A percentile compares a stretch with the other conserved stretches of the same genome.
phyloP scores from a whole-genome alignment of 164 flowering plant genomes.

The Tinospora cordifolia region DNA sequence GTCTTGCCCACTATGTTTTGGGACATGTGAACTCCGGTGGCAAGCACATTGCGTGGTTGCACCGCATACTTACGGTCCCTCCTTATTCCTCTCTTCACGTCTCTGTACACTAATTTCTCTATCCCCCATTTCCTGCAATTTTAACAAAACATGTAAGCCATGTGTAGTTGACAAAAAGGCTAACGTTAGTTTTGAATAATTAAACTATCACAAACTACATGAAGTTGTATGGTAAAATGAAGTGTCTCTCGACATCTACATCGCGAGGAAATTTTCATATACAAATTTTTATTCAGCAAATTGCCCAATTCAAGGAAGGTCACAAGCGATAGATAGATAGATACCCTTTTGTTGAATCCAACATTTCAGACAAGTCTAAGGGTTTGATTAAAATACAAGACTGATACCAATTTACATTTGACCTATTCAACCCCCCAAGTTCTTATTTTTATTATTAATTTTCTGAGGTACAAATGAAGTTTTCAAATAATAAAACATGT shows the following conservation, averaged over 20 bases:
- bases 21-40: constrained; percentile 91
- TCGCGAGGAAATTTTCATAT: too few relatives aligned
- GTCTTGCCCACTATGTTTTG: constrained; percentile 58
- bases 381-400: not conserved
- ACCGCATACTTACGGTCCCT: constrained; percentile 88
- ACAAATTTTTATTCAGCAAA: not conserved
- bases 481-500: too few relatives aligned
- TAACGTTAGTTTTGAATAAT: too few relatives aligned
- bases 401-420: too few relatives aligned
- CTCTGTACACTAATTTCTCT: constrained; percentile 82
- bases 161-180: too few relatives aligned
- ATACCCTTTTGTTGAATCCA: not conserved
- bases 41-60: constrained; percentile 65
- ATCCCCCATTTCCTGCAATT: constrained; percentile 81
- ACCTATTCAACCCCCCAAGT: too few relatives aligned
- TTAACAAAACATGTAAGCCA: too few relatives aligned
- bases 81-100: constrained; percentile 59
- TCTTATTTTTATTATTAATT: too few relatives aligned
- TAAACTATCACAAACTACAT: too few relatives aligned
- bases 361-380: not conserved
- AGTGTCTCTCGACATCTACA: too few relatives aligned
- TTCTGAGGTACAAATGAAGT: too few relatives aligned
- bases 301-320: not conserved
- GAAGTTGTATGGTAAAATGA: too few relatives aligned
- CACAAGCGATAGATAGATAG: not conserved